Conservation (phyloP, 1,284 basidiomycete species). For the Trametes sp. region DNA sequence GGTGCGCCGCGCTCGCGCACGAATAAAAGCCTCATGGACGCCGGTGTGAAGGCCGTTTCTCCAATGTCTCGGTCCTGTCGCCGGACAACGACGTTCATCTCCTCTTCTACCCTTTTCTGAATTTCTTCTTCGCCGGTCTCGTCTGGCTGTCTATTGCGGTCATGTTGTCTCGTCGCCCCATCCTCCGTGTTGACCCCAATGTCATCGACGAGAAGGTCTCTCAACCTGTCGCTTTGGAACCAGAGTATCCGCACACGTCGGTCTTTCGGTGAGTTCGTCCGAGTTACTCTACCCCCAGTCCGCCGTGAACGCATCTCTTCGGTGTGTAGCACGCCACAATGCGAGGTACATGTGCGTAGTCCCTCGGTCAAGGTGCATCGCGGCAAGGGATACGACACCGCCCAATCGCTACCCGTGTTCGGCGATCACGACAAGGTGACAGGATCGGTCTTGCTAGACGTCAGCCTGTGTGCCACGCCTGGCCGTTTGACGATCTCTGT, state of each 20-base stretch:
- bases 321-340: constrained; percentile 54
- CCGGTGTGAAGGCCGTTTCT: constrained; percentile 23
- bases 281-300: background rate
- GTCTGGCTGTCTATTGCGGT: constrained; percentile 24
- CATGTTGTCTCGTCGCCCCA: constrained; percentile 28
- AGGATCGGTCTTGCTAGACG: constrained; percentile 64
- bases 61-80: constrained; percentile 28
- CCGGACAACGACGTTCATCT: constrained; percentile 24
- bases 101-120: constrained; percentile 22
- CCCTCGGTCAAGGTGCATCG: constrained; percentile 60
- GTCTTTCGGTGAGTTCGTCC: constrained; percentile 41
- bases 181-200: constrained; percentile 30
- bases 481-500: constrained; percentile 69
- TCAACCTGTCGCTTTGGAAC: constrained; percentile 7
- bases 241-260: constrained; percentile 39
- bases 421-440: constrained; percentile 64
- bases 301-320: background rate
- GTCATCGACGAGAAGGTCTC: constrained; percentile 17
- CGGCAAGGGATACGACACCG: constrained; percentile 43
- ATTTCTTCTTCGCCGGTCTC: constrained; percentile 21
- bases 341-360: constrained; percentile 68
- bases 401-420: constrained; percentile 62
- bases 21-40: constrained; percentile 32
- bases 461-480: constrained; percentile 50
- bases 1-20: constrained; percentile 26